phyloP scores from a whole-genome alignment of 805 yeast species.

The Vanderwaltozyma polyspora region DNA sequence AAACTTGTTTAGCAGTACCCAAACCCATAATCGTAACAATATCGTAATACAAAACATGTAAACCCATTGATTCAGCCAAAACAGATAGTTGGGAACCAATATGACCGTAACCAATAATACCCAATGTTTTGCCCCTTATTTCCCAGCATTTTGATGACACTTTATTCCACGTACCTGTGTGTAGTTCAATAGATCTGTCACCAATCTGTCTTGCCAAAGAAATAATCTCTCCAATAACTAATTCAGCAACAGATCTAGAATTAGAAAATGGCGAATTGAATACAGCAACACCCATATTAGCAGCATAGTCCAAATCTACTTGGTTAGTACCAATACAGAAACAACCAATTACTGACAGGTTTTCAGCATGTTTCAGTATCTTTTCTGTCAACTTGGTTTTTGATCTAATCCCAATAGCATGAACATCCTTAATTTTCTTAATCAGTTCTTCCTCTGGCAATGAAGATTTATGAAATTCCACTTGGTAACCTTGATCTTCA shows the following conservation, averaged over 20 bases:
- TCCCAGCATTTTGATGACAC: slow-evolving; percentile 95
- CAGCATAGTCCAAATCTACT: slow-evolving; percentile 87
- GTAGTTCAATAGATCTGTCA: slow-evolving; percentile 91
- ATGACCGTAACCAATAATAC: slow-evolving; percentile 95
- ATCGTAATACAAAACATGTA: slow-evolving; percentile 91
- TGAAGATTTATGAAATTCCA: slow-evolving; percentile 82
- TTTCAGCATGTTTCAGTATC: slow-evolving; percentile 73
- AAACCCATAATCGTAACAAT: slow-evolving; percentile 85
- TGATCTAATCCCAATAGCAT: slow-evolving; percentile 95
- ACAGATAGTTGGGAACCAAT: slow-evolving; percentile 96
- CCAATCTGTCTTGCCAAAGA: slow-evolving; percentile 91
- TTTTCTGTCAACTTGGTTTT: slow-evolving; percentile 79
- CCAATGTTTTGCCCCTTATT: slow-evolving; percentile 94
- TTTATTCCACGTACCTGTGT: slow-evolving; percentile 96
- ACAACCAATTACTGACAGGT: slow-evolving; percentile 85
- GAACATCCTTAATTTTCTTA: slow-evolving; percentile 84
- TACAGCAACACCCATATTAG: slow-evolving; percentile 85
- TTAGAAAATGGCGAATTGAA: slow-evolving; percentile 98
- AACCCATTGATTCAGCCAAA: slow-evolving; percentile 93
- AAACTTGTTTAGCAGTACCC: slow-evolving; percentile 92
- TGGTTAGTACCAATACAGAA: slow-evolving; percentile 99
- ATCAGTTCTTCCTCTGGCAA: slow-evolving; percentile 86
- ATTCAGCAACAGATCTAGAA: slow-evolving; percentile 96
- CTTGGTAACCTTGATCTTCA: slow-evolving; percentile 87
- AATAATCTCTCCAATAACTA: slow-evolving; percentile 89